Evolutionary conservation across 106 monocot genomes (phyloP), one percentile per base, ranked within the genome.

Genomic region (Apostasia shenzhenica): DNA sequence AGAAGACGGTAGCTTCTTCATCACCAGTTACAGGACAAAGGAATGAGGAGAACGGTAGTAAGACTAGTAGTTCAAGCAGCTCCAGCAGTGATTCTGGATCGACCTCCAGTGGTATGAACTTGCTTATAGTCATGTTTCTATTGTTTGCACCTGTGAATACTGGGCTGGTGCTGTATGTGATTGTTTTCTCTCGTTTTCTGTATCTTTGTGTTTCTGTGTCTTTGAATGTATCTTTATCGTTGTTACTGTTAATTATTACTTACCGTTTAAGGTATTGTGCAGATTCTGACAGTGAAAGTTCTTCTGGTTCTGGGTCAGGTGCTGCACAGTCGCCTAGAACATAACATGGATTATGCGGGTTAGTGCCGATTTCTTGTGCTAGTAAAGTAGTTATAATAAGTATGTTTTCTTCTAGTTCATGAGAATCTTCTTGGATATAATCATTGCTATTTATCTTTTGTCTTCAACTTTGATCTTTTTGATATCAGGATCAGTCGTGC

Each of bases 21-120:
- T 67, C 67, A 7, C 77, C 74, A 37, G 47, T 42, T 68, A 75
- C 38, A 45, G 81, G 71, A 41, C 79, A 70, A 68, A 74, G 77
- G 45, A 81, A 76, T 12, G 75, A 55, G 48, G 75, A 81, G 66
- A 72, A 56, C 83, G 81, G 61, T 38, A 81, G 79, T 70, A 65
- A 63, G 69, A 83, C 86, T 59, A 84, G 82, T 63, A 79, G 83
- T 72, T 91, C 90, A 66, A 74, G 76, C 66, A 83, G 81, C 72
- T 91, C 90, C 11, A 79, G 78, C 55, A 91, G 90, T 74, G 90
- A 70, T 57, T 90, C 90, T 12, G 77, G 85, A 37, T 82, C 89
- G 11, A 82, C 89, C 48, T 82, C 82, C 41, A 83, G 83, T 76
- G 85, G 76, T 86, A 85, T 62, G 1, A 45, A 45, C 13, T 62